phyloP scores from a whole-genome alignment of 148 eudicot species.

The Chenopodium quinoa region DNA sequence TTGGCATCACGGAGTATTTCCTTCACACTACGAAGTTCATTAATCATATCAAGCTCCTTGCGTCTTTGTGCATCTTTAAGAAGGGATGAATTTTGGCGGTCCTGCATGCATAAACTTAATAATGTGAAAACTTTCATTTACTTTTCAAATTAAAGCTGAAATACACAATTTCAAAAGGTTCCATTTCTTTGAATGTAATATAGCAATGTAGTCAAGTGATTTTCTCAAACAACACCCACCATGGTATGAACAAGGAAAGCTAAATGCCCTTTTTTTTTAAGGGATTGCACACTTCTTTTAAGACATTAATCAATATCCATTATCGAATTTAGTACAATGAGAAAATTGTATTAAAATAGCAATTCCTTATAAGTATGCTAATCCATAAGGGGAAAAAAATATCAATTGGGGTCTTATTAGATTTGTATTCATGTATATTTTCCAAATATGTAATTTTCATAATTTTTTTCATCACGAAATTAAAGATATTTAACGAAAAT shows the following conservation, averaged over 20 bases:
- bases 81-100: conserved; percentile 66
- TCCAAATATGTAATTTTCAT: too few relatives aligned
- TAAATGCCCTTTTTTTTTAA: background rate
- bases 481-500: too few relatives aligned
- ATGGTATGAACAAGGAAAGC: background rate
- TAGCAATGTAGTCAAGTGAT: background rate
- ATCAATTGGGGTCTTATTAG: too few relatives aligned
- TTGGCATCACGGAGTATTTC: conserved; percentile 72
- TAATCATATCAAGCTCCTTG: conserved; percentile 68
- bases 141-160: background rate
- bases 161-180: background rate
- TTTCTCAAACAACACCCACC: background rate
- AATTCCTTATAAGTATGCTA: background rate
- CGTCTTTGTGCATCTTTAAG: conserved; percentile 49
- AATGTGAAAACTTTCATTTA: background rate
- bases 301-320: background rate
- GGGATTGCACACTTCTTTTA: background rate
- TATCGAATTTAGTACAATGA: background rate
- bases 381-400: too few relatives aligned
- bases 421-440: too few relatives aligned
- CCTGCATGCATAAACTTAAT: conserved; percentile 41
- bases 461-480: too few relatives aligned
- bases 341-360: background rate
- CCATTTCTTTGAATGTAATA: background rate
- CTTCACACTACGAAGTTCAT: conserved; percentile 68